Evolutionary conservation across 306 rosid species (phyloP).

Genomic region (Cucumis cinereus): DNA sequence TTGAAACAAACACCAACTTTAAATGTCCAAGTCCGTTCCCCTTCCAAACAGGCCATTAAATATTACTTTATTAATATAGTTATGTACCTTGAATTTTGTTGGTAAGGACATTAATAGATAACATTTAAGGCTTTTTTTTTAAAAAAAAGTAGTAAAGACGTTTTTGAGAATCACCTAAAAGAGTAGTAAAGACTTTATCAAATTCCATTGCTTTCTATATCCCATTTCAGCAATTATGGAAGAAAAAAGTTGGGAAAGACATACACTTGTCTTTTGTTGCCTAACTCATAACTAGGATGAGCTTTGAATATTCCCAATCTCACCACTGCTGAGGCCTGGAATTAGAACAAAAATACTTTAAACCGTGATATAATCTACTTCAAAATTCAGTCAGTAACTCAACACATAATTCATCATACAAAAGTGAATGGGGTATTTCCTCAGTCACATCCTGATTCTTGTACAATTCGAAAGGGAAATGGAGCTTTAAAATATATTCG

Average conservation of each 20-base stretch:
- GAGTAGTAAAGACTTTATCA: not conserved
- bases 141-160: too few species aligned
- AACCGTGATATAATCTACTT: not conserved
- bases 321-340: not conserved
- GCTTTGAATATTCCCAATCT: constrained; percentile 4
- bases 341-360: not conserved
- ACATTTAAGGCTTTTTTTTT: too few species aligned
- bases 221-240: not conserved
- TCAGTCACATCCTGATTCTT: not conserved
- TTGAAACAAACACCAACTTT: too few species aligned
- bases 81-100: too few species aligned
- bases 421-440: not conserved
- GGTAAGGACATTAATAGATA: too few species aligned
- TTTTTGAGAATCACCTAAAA: not conserved
- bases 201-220: not conserved
- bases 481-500: not conserved
- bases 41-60: too few species aligned
- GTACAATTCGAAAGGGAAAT: not conserved
- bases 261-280: not conserved
- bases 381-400: not conserved
- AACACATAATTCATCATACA: not conserved
- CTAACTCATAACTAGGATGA: not conserved
- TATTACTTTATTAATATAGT: too few species aligned
- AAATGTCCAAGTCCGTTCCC: too few species aligned
- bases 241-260: not conserved